Conservation (phyloP, 2,329 filamentous ascomycete genomes). For the Elsinoe batatas region DNA sequence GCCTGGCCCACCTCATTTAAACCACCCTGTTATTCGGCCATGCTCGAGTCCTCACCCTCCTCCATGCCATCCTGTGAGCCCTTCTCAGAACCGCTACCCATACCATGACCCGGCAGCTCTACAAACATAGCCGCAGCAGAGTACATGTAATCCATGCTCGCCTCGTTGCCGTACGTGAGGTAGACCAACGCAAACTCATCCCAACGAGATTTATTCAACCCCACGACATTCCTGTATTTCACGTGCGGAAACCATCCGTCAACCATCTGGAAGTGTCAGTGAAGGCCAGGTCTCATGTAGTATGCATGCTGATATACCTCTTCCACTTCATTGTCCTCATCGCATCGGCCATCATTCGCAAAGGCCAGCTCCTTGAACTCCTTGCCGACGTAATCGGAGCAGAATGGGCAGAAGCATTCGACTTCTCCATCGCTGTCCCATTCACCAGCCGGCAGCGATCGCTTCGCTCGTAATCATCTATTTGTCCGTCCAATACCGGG, state of each 20-base stretch:
- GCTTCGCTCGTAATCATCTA: neutral
- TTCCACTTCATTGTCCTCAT: neutral
- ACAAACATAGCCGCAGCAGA: neutral
- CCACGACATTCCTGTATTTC: neutral
- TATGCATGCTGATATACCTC: neutral
- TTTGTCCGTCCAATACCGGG: neutral
- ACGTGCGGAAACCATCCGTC: neutral
- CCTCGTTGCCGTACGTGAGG: neutral
- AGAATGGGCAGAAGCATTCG: neutral
- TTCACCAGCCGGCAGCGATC: too few relatives aligned
- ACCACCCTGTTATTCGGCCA: too few relatives aligned
- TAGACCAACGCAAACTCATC: neutral
- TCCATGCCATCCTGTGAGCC: too few relatives aligned
- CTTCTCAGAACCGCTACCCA: neutral
- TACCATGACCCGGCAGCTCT: neutral
- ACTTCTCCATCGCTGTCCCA: too few relatives aligned
- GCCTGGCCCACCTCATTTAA: too few relatives aligned
- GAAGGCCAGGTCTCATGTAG: neutral
- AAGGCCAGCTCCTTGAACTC: neutral
- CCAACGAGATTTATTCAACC: neutral
- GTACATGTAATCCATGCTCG: neutral
- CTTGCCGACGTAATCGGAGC: neutral
- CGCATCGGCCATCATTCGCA: neutral
- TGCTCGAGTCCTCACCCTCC: too few relatives aligned
- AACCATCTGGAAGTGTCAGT: neutral